Evolutionary conservation across 331 rosid species (phyloP).

Genomic region (Quercus phellos): DNA sequence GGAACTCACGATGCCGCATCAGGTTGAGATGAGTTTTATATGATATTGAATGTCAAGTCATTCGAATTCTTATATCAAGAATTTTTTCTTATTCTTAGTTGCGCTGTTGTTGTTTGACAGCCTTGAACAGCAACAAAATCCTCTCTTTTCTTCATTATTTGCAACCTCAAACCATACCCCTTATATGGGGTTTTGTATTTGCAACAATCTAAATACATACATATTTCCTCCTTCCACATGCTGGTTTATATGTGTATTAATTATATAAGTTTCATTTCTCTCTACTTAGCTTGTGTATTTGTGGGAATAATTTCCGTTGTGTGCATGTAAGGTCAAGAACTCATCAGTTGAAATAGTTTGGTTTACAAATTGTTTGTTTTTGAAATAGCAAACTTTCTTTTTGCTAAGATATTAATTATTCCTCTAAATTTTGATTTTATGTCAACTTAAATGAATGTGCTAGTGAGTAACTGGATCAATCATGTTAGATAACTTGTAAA

Average conservation of each 20-base stretch:
- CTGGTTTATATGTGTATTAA: not conserved
- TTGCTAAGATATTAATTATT: not conserved
- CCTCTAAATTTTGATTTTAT: not conserved
- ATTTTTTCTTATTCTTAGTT: too few species aligned
- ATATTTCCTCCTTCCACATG: slow-evolving; percentile 1
- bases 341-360: not conserved
- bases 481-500: not conserved
- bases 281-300: not conserved
- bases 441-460: not conserved
- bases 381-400: not conserved
- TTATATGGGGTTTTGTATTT: too few species aligned
- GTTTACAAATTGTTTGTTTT: not conserved
- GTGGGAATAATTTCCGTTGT: not conserved
- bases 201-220: not conserved
- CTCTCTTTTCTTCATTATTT: too few species aligned
- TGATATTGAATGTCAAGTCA: too few species aligned
- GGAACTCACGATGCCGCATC: too few species aligned
- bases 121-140: too few species aligned
- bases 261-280: not conserved
- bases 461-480: not conserved
- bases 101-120: too few species aligned
- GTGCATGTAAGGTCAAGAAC: not conserved
- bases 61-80: too few species aligned
- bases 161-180: too few species aligned
- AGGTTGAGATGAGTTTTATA: too few species aligned